These are phyloP conservation scores for Eruca vesicaria DNA, from an alignment of 441 rosid genomes.

Conservation along the genomic window DNA sequence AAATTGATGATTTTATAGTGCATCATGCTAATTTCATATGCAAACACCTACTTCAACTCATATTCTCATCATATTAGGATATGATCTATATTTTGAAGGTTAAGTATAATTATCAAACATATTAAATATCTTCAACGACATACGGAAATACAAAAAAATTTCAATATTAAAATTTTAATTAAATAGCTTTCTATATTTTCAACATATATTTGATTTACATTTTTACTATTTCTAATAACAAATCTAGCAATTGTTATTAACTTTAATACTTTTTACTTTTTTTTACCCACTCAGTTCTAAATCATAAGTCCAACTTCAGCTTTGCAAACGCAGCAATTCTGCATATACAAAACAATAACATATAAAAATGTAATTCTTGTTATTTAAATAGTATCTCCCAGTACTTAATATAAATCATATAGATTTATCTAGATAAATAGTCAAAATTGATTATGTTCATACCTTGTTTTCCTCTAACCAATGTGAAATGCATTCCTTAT, in stretches of 20 bases:
- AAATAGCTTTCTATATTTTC: not conserved
- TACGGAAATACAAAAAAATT: not conserved
- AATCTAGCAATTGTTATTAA: not conserved
- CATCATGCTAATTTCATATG: not conserved
- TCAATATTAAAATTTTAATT: not conserved
- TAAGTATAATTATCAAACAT: not conserved
- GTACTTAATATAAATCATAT: not conserved
- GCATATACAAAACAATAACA: conserved; percentile 1
- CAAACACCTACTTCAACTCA: not conserved
- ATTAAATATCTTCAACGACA: not conserved
- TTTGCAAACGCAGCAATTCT: conserved; percentile 26
- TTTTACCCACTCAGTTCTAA: not conserved
- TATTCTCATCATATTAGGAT: not conserved
- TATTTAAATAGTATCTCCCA: not conserved
- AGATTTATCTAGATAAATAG: not conserved
- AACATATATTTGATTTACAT: not conserved
- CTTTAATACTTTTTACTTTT: not conserved
- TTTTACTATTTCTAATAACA: not conserved
- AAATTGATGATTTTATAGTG: not conserved
- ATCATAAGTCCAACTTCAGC: conserved; percentile 9
- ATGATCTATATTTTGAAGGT: not conserved
- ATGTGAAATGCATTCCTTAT: conserved; percentile 8
- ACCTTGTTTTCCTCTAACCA: conserved; percentile 15
- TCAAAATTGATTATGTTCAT: not conserved
- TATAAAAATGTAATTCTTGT: not conserved